Evolutionary conservation across 1,284 basidiomycete species (phyloP).

Genomic region (Marasmius sp.): DNA sequence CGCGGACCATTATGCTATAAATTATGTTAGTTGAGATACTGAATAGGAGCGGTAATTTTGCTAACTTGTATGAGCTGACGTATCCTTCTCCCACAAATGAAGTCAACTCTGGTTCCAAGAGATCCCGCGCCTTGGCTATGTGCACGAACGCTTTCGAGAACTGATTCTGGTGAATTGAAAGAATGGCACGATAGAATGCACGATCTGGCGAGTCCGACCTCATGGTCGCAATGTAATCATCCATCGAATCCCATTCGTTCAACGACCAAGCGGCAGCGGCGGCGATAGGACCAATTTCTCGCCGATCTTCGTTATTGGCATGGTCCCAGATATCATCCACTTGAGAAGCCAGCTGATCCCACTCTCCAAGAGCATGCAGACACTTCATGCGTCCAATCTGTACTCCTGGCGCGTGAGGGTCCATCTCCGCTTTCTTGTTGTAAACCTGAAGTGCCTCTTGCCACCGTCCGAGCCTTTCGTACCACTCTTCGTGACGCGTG

Average conservation of each 20-base stretch:
- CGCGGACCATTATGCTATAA: slow-evolving; percentile 88
- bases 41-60: slow-evolving; percentile 9
- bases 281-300: slow-evolving; percentile 94
- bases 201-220: slow-evolving; percentile 92
- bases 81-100: slow-evolving; percentile 96
- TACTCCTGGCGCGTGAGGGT: slow-evolving; percentile 71
- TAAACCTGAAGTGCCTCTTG: slow-evolving; percentile 91
- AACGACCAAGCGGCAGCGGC: slow-evolving; percentile 97
- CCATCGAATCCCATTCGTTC: slow-evolving; percentile 98
- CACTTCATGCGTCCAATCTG: slow-evolving; percentile 94
- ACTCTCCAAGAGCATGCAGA: slow-evolving; percentile 96
- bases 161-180: slow-evolving; percentile 95
- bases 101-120: slow-evolving; percentile 90
- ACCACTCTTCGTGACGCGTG: slow-evolving; percentile 94
- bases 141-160: slow-evolving; percentile 89
- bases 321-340: slow-evolving; percentile 91
- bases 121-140: slow-evolving; percentile 93
- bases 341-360: slow-evolving; percentile 88
- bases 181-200: slow-evolving; percentile 94
- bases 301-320: slow-evolving; percentile 81
- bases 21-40: slow-evolving; percentile 10
- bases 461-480: slow-evolving; percentile 96
- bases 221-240: slow-evolving; percentile 95
- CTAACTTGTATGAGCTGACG: slow-evolving; percentile 92
- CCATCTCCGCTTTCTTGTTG: slow-evolving; percentile 72